Conservation (phyloP, 768 basidiomycete genomes). For the Suillus luteus region DNA sequence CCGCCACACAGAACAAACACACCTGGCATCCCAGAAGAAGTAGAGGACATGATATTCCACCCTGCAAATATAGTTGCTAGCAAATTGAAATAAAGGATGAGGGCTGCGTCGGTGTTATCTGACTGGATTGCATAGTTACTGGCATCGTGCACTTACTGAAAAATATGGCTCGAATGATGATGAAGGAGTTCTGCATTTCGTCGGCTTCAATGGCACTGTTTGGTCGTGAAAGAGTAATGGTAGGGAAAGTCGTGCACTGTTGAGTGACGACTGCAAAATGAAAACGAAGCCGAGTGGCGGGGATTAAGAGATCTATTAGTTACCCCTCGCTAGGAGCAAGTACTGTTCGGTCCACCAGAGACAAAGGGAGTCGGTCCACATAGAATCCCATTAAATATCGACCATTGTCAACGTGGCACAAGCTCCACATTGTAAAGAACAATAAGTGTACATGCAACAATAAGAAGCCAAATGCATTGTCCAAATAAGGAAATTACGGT, state of each 20-base stretch:
- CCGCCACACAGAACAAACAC: constrained; percentile 16
- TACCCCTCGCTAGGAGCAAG: constrained; percentile 16
- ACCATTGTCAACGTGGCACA: constrained; percentile 12
- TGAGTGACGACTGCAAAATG: neutral
- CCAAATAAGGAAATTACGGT: constrained; percentile 26
- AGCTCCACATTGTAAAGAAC: constrained; percentile 14
- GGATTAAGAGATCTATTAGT: constrained; percentile 6
- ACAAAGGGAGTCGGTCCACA: constrained; percentile 16
- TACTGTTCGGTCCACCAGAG: constrained; percentile 23
- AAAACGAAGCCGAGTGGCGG: neutral
- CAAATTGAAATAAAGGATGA: constrained; percentile 52
- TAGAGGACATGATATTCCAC: constrained; percentile 53
- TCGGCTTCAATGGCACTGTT: constrained; percentile 13
- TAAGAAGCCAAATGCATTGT: constrained; percentile 21
- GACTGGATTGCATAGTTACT: neutral
- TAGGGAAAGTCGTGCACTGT: constrained; percentile 3
- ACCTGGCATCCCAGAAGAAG: constrained; percentile 40
- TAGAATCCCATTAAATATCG: constrained; percentile 17
- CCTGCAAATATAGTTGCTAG: constrained; percentile 56
- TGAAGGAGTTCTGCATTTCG: constrained; percentile 52
- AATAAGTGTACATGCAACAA: constrained; percentile 28
- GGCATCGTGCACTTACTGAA: constrained; percentile 48
- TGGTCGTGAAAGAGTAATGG: constrained; percentile 17
- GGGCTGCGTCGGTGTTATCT: constrained; percentile 23
- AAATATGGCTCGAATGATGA: constrained; percentile 56